Evolutionary conservation across 441 rosid genomes (phyloP), one percentile per base, ranked within the genome.

Genomic region (Metrosideros polymorpha): DNA sequence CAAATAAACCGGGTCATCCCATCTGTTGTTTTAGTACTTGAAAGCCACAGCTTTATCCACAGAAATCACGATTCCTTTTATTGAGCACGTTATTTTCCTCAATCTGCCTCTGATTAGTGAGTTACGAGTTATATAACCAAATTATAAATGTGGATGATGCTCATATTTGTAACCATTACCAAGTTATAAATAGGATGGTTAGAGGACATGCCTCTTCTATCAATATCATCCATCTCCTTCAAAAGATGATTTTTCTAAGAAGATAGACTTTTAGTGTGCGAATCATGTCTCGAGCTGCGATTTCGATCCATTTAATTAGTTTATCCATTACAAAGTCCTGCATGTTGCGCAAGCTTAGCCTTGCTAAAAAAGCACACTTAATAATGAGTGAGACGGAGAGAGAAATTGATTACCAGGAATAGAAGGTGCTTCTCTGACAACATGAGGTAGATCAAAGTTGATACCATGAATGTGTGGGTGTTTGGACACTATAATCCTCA

Each of bases 401-500:
- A 15, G 22, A 51, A 82, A 82, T 71, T 50, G 55, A 66, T 66
- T 15, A 66, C 14, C 24, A 12, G 88, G 88, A 15, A 52, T 52
- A 3, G 54, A 52, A 52, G 54, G 54, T 52, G 90, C 85, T 4
- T 82, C 47, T 42, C 25, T 35, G 24, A 83, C 29, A 9, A 88
- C 87, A 54, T 85, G 85, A 55, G 88, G 86, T 52, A 86, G 29
- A 51, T 88, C 90, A 56, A 88, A 88, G 82, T 88, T 88, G 30
- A 88, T 86, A 7, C 88, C 90, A 12, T 27, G 79, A 51, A 88
- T 84, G 47, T 59, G 53, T 24, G 88, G 88, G 45, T 86, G 84
- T 8, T 50, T 52, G 27, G 88, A 75, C 47, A 84, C n/a, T 35
- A 88, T 84, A 30, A 30, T 50, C 12, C 45, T 45, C 18, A 88